Percentiles rank a stretch among this genome's conserved stretches.
Conservation (phyloP, 768 basidiomycete species). For the Phlegmacium glaucopus region DNA sequence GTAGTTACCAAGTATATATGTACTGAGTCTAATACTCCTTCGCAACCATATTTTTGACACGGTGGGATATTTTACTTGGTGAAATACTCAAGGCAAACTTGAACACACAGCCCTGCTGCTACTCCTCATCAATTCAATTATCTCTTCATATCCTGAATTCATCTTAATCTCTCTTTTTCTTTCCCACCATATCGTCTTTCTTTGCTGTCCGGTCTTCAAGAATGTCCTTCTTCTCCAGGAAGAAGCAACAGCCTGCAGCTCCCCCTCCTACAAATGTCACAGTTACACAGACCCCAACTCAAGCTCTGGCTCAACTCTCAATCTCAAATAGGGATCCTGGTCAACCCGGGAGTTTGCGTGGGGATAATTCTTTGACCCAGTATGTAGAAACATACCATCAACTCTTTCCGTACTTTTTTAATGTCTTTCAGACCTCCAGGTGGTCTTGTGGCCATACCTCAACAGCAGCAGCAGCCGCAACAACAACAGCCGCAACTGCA, state of each 20-base stretch:
- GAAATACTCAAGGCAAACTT: constrained; percentile 19
- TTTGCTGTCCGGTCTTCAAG: constrained; percentile 58
- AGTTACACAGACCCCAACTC: constrained; percentile 60
- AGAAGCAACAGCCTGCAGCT: constrained; percentile 62
- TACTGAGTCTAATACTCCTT: too few relatives aligned
- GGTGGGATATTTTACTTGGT: constrained; percentile 12
- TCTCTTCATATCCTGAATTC: not conserved
- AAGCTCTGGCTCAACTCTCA: constrained; percentile 60
- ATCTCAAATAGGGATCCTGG: constrained; percentile 26
- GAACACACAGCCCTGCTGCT: constrained; percentile 5
- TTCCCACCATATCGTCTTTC: constrained; percentile 59
- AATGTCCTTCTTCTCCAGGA: constrained; percentile 95
- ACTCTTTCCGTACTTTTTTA: not conserved
- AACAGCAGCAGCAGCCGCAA: constrained; percentile 29
- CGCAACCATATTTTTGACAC: too few relatives aligned
- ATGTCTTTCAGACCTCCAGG: constrained; percentile 2
- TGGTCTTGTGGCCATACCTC: constrained; percentile 15
- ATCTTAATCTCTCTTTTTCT: constrained; percentile 7
- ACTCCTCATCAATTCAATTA: not conserved
- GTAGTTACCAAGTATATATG: not conserved
- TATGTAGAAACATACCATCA: constrained; percentile 6
- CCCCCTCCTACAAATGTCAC: constrained; percentile 47
- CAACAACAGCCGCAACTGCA: constrained; percentile 30
- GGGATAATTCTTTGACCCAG: constrained; percentile 18
- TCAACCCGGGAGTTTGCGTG: constrained; percentile 28